Percentiles rank a stretch among this genome's conserved stretches.
Evolutionary conservation across 108 stramenopile species (phyloP).

Genomic region (Aurantiochytrium sp.): DNA sequence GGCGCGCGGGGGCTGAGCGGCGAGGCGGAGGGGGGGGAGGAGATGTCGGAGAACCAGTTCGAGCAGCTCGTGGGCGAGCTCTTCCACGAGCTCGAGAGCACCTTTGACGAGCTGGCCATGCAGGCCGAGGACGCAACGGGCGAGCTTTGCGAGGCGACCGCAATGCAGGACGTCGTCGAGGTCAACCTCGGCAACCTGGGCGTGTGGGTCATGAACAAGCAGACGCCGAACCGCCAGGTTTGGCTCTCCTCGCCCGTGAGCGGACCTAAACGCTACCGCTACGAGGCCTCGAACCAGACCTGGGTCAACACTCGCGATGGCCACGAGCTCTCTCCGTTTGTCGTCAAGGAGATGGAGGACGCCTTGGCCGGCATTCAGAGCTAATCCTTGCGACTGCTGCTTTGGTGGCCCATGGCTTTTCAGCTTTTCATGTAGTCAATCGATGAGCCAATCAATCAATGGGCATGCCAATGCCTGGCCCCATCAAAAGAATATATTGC

Average conservation of each 20-base stretch:
- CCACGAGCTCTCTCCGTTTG: not conserved
- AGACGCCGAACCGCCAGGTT: constrained; percentile 81
- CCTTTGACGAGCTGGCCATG: not conserved
- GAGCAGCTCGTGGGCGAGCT: not conserved
- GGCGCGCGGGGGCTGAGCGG: not conserved
- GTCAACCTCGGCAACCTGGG: constrained; percentile 7
- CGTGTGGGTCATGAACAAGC: constrained; percentile 89
- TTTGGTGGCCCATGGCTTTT: too few relatives aligned
- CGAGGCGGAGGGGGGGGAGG: not conserved
- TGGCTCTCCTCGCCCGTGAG: constrained; percentile 79
- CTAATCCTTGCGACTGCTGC: too few relatives aligned
- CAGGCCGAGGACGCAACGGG: not conserved
- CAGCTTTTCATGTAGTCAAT: too few relatives aligned
- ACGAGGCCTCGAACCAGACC: not conserved
- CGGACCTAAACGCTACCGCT: constrained; percentile 82
- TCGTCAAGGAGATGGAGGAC: not conserved
- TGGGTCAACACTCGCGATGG: constrained; percentile 15
- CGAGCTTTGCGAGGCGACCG: not conserved
- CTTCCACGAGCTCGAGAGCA: not conserved
- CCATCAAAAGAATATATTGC: too few relatives aligned
- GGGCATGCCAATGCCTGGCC: too few relatives aligned
- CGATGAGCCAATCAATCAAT: too few relatives aligned
- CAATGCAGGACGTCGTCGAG: constrained; percentile 24
- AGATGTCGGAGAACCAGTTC: not conserved
- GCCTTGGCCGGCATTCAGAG: not conserved